Conservation (phyloP, 768 basidiomycete species). For the Auriculariales sp. region DNA sequence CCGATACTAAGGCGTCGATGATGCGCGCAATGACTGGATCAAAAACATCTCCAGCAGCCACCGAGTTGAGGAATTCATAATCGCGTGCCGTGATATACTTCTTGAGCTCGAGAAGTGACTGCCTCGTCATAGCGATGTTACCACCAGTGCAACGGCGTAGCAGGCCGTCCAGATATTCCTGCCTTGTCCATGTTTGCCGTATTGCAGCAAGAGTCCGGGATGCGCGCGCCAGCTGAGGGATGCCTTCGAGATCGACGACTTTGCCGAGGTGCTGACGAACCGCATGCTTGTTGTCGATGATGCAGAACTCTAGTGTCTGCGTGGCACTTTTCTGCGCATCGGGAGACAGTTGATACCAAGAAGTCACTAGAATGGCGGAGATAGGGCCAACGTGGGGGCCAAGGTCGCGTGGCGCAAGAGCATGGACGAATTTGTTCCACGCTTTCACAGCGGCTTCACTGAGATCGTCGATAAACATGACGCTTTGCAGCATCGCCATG, state of each 20-base stretch:
- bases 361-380: constrained; percentile 65
- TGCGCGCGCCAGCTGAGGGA: constrained; percentile 42
- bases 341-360: constrained; percentile 53
- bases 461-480: constrained; percentile 59
- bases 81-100: constrained; percentile 31
- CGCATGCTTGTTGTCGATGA: constrained; percentile 43
- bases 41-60: constrained; percentile 79
- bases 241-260: constrained; percentile 59
- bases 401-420: constrained; percentile 51
- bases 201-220: neutral
- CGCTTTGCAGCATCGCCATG: constrained; percentile 91
- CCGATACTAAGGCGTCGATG: constrained; percentile 47
- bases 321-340: constrained; percentile 38
- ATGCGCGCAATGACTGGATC: constrained; percentile 59
- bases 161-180: constrained; percentile 44
- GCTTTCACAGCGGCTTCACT: constrained; percentile 64
- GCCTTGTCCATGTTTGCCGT: constrained; percentile 36
- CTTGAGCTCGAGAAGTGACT: constrained; percentile 65
- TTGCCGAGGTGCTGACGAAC: constrained; percentile 52
- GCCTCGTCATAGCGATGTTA: constrained; percentile 61
- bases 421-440: constrained; percentile 66
- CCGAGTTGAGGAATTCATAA: constrained; percentile 30
- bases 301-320: constrained; percentile 51
- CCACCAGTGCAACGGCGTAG: constrained; percentile 65
- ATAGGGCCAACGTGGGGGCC: constrained; percentile 79